These are phyloP conservation scores for Rubia peregrina DNA, from an alignment of 305 asterid genomes.

Conservation along the genomic window DNA sequence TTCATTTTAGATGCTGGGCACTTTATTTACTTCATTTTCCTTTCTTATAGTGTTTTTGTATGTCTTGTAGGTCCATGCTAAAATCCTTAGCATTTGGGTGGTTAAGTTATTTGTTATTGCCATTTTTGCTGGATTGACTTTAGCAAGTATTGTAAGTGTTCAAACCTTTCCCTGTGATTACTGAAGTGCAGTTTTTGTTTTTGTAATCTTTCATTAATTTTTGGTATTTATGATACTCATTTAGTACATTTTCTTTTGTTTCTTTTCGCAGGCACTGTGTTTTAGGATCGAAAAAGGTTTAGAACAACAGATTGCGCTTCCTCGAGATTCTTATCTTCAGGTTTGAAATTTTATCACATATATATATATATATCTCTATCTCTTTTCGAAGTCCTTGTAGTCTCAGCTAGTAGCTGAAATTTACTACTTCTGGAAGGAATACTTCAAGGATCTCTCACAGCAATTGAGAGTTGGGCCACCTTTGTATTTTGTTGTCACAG, in stretches of 20 bases:
- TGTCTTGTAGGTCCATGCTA: conserved; percentile 70
- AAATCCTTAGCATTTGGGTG: conserved; percentile 70
- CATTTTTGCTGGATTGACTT: conserved; percentile 67
- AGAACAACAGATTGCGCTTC: conserved; percentile 97
- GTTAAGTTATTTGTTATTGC: conserved; percentile 58
- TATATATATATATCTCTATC: background rate
- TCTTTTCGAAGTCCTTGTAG: background rate
- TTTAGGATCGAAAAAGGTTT: conserved; percentile 92
- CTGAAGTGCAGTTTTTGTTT: background rate
- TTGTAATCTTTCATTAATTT: background rate
- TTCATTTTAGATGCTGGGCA: background rate
- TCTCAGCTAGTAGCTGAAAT: background rate
- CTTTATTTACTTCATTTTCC: background rate
- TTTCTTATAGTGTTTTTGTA: background rate
- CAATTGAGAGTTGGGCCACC: conserved; percentile 96
- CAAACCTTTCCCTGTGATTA: conserved; percentile 4
- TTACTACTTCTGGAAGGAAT: conserved; percentile 36
- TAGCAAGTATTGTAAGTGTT: conserved; percentile 91
- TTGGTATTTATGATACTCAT: background rate
- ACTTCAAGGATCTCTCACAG: conserved; percentile 65
- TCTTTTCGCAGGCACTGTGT: conserved; percentile 63
- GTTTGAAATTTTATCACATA: conserved; percentile 26
- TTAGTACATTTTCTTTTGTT: conserved; percentile 13
- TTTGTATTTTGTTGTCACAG: conserved; percentile 79
- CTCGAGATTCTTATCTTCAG: conserved; percentile 98